phyloP scores from a whole-genome alignment of 345 rosid species.

The Gossypium anomalum region DNA sequence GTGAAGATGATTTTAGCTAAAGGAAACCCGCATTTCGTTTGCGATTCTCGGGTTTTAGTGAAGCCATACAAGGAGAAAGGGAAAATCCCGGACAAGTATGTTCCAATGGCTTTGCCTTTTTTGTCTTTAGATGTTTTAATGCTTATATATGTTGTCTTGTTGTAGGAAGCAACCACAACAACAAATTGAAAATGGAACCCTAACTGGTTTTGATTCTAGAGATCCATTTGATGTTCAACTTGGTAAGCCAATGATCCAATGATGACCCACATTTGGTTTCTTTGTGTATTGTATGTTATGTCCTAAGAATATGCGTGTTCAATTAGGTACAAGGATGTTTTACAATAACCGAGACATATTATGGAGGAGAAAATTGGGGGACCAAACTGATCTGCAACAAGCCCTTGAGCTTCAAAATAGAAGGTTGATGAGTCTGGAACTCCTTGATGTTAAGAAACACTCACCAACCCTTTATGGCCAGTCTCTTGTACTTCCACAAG shows the following conservation, averaged over 20 bases:
- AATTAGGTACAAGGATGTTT: conserved; percentile 57
- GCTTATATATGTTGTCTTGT: neutral
- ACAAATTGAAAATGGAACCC: conserved; percentile 53
- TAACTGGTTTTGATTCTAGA: conserved; percentile 76
- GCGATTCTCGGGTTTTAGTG: conserved; percentile 85
- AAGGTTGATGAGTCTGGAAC: conserved; percentile 74
- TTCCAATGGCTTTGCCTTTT: neutral
- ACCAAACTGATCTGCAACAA: conserved; percentile 63
- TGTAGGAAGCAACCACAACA: conserved; percentile 48
- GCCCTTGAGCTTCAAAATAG: conserved; percentile 76
- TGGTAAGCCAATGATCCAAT: conserved; percentile 30
- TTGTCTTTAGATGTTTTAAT: neutral
- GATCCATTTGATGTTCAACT: conserved; percentile 51
- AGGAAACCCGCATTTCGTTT: conserved; percentile 91
- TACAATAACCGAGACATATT: conserved; percentile 60
- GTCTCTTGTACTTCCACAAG: conserved; percentile 33
- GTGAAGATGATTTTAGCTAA: conserved; percentile 85
- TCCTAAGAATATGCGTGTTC: neutral
- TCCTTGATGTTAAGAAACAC: conserved; percentile 73
- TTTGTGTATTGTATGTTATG: neutral
- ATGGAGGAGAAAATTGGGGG: conserved; percentile 76
- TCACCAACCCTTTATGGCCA: conserved; percentile 53
- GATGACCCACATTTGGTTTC: neutral
- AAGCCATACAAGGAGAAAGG: conserved; percentile 98
- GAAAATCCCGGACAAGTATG: conserved; percentile 77